Evolutionary conservation across 495 filamentous ascomycete genomes (phyloP).

Genomic region (Alectoria sarmentosa): DNA sequence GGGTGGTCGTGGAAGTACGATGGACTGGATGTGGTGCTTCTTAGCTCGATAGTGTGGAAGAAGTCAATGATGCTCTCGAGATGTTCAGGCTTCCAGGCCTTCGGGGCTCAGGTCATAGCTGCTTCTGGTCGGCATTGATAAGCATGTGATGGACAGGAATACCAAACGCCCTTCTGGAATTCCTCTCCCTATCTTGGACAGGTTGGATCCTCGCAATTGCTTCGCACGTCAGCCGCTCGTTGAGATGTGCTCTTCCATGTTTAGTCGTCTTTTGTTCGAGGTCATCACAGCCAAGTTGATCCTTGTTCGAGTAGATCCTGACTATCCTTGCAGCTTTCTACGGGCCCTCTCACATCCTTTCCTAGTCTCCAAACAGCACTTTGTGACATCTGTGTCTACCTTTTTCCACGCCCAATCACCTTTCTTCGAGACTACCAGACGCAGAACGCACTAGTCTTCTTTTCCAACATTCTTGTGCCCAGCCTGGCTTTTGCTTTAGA

Average conservation of each 20-base stretch:
- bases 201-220: background rate
- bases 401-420: background rate
- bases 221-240: background rate
- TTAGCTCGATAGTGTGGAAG: constrained; percentile 11
- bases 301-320: background rate
- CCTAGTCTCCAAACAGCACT: background rate
- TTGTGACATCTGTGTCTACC: background rate
- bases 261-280: background rate
- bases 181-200: background rate
- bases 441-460: background rate
- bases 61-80: background rate
- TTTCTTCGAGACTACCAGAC: background rate
- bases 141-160: background rate
- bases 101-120: background rate
- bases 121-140: background rate
- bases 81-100: background rate
- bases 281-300: background rate
- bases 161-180: background rate
- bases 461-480: background rate
- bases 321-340: background rate
- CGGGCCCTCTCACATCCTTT: background rate
- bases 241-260: background rate
- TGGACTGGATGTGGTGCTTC: constrained; percentile 1
- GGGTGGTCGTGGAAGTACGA: constrained; percentile 37
- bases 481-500: background rate